These are phyloP conservation scores for Rhododendron mucronatum DNA, from an alignment of 148 eudicot genomes.

Conservation along the genomic window DNA sequence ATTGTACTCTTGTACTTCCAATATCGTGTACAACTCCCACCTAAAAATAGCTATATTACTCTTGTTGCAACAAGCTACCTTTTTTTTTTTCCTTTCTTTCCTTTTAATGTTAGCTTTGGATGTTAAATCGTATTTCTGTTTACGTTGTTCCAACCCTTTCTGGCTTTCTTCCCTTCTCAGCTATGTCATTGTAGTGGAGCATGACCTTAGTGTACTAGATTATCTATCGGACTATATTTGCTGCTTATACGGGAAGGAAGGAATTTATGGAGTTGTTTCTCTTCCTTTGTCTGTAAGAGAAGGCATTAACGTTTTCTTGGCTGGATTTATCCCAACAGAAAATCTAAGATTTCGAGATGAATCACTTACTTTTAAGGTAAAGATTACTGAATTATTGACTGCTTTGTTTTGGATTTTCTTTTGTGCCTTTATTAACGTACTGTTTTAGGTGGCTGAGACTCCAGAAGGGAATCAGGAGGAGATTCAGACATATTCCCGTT, in stretches of 20 bases:
- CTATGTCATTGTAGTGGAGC: conserved; percentile 95
- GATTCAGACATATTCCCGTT: conserved; percentile 74
- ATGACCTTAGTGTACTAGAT: conserved; percentile 92
- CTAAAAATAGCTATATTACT: neutral
- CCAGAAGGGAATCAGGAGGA: conserved; percentile 36
- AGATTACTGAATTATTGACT: neutral
- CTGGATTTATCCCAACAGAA: conserved; percentile 93
- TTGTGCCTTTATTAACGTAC: neutral
- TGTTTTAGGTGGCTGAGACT: neutral
- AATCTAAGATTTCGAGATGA: conserved; percentile 87
- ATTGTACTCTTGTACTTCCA: neutral
- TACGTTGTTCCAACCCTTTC: neutral
- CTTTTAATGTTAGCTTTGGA: neutral
- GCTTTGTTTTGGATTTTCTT: neutral
- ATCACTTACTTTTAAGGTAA: conserved; percentile 92
- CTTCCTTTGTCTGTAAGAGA: conserved; percentile 97
- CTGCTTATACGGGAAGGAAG: conserved; percentile 94
- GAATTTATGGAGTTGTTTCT: conserved; percentile 95
- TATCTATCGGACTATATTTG: conserved; percentile 90
- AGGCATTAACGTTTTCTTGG: conserved; percentile 88
- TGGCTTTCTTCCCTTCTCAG: conserved; percentile 28
- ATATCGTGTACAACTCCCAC: neutral
- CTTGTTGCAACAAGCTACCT: neutral
- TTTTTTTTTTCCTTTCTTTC: neutral
- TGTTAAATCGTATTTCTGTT: neutral